Evolutionary conservation across 768 basidiomycete species (phyloP), one percentile per base, ranked within the genome.

Genomic region (Lentinus tigrinus): DNA sequence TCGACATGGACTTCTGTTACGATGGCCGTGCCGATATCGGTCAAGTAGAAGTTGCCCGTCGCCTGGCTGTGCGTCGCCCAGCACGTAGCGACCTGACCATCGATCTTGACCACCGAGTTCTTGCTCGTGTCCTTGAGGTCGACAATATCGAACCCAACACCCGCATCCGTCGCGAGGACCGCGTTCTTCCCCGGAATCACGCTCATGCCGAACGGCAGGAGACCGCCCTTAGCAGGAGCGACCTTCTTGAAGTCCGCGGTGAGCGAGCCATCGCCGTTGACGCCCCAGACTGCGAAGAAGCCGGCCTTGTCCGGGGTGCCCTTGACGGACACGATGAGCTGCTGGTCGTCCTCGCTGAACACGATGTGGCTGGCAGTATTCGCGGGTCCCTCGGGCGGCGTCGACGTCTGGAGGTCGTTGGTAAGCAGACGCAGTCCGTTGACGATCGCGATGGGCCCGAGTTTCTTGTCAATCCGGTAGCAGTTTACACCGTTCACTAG

Each of bases 231-330:
- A 5, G 74, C 59, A 13, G 78, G 74, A 9, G 69, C 64, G 27
- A 78, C 61, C 17, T 71, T 65, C 54, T 65, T 68, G 69, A 77
- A 77, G 54, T 78, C 70, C 27, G 65, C 37, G 3, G 80, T 78
- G 42, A 83, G 75, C n/a, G 77, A 74, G 37, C 77, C 78, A 54
- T 79, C 74, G 7, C 56, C 46, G 13, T 67, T 70, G 52, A 83
- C 70, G 57, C 79, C 76, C 78, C 79, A 84, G 14, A 76, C 72
- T 4, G 82, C 81, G 55, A 84, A 69, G 70, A 80, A 81, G 36
- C 81, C 81, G 10, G 78, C 77, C 6, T 72, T 72, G 7, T 73
- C 71, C 1, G 78, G 79, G 23, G 72, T 60, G 28, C 80, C 81
- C 65, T 82, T 81, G 64, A 81, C 74, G 16, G 81, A 76, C 8